Conservation (phyloP, 306 rosid species). For the Neltuma alba region DNA sequence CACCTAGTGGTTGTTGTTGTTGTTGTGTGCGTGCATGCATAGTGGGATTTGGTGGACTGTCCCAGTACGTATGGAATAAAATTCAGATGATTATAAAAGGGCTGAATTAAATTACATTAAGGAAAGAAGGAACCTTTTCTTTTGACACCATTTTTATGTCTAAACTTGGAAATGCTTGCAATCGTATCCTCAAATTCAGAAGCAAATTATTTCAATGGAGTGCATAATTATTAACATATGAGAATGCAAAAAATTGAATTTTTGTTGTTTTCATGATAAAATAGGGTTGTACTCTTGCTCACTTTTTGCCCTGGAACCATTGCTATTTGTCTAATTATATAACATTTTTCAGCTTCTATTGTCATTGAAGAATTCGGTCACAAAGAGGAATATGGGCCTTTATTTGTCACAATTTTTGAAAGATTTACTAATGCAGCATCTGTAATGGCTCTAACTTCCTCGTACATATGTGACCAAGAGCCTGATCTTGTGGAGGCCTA, state of each 20-base stretch:
- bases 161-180: neutral
- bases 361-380: constrained; percentile 94
- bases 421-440: constrained; percentile 87
- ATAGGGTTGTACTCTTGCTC: neutral
- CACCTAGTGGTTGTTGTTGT: too few species aligned
- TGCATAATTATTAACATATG: constrained; percentile 7
- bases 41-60: neutral
- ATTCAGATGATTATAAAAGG: neutral
- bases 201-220: neutral
- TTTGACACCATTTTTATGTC: neutral
- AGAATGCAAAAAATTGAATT: neutral
- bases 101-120: neutral
- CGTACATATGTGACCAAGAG: constrained; percentile 96
- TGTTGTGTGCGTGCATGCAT: too few species aligned
- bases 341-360: constrained; percentile 76
- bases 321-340: constrained; percentile 31
- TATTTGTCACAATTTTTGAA: constrained; percentile 82
- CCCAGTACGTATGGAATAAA: neutral
- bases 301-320: constrained; percentile 21
- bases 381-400: constrained; percentile 74
- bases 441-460: constrained; percentile 89
- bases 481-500: constrained; percentile 99
- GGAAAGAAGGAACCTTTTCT: neutral
- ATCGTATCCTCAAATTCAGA: neutral
- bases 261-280: constrained; percentile 2